Conservation (phyloP, 2,329 filamentous ascomycete species). For the Westerdykella ornata region DNA sequence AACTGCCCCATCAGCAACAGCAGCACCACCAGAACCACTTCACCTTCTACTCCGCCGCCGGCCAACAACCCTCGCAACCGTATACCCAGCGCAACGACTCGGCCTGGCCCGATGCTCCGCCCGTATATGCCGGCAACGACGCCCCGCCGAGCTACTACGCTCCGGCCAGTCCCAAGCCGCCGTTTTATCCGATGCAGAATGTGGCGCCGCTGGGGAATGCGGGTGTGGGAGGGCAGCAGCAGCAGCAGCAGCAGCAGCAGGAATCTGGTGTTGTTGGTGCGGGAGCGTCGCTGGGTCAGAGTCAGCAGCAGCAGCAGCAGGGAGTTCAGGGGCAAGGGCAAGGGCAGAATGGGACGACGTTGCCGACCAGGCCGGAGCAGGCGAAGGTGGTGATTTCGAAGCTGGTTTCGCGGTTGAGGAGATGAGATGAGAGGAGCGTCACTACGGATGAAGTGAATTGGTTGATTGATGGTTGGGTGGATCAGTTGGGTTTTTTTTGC, state of each 20-base stretch:
- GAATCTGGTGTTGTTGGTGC: slow-evolving; percentile 22
- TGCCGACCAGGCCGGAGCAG: slow-evolving; percentile 26
- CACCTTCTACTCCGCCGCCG: slow-evolving; percentile 32
- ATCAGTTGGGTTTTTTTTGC: not conserved
- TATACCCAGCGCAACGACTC: slow-evolving; percentile 17
- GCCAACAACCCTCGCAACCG: slow-evolving; percentile 19
- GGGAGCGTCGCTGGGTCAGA: too few species aligned
- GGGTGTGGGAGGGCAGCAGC: slow-evolving; percentile 21
- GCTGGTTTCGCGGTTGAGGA: slow-evolving; percentile 24
- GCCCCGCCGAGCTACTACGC: slow-evolving; percentile 32
- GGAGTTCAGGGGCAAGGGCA: slow-evolving; percentile 13
- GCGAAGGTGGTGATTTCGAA: slow-evolving; percentile 27
- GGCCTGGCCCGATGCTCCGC: slow-evolving; percentile 28
- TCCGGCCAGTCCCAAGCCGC: slow-evolving; percentile 22
- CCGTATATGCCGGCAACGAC: slow-evolving; percentile 28
- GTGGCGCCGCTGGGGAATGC: slow-evolving; percentile 7
- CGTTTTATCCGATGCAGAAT: slow-evolving; percentile 24
- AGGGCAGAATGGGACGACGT: slow-evolving; percentile 9
- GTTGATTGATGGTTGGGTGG: not conserved
- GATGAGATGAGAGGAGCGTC: too few species aligned
- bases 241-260: slow-evolving; percentile 17
- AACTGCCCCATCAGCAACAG: slow-evolving; percentile 17
- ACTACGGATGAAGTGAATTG: slow-evolving; percentile 6
- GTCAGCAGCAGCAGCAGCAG: too few species aligned
- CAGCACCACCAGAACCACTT: slow-evolving; percentile 31